Percentiles rank a stretch among this genome's conserved stretches.
Conservation (phyloP, 2,329 filamentous ascomycete genomes). For the Fusarium brachygibbosum region DNA sequence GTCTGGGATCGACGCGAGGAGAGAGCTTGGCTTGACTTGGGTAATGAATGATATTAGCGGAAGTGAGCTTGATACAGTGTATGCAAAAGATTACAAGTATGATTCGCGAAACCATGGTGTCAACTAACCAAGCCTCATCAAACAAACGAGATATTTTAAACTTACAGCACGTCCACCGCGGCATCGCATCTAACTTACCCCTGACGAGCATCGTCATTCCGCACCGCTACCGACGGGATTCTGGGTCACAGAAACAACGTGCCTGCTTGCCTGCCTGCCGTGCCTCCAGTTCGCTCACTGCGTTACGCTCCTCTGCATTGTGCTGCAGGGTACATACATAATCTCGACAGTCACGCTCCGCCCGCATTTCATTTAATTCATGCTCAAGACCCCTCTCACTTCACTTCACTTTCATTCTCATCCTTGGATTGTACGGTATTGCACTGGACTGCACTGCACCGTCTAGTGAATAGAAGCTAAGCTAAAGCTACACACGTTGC, state of each 20-base stretch:
- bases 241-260: slow-evolving; percentile 44
- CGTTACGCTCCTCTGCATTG: slow-evolving; percentile 28
- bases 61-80: slow-evolving; percentile 18
- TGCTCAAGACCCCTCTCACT: slow-evolving; percentile 40
- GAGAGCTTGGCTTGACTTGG: slow-evolving; percentile 25
- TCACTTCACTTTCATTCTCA: slow-evolving; percentile 1
- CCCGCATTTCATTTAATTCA: slow-evolving; percentile 39
- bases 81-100: slow-evolving; percentile 30
- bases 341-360: slow-evolving; percentile 46
- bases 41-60: slow-evolving; percentile 35
- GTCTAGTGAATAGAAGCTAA: slow-evolving; percentile 38
- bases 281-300: slow-evolving; percentile 28
- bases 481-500: slow-evolving; percentile 28
- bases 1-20: slow-evolving; percentile 45
- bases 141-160: slow-evolving; percentile 31
- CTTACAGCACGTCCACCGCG: background rate
- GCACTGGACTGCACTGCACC: slow-evolving; percentile 9
- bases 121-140: slow-evolving; percentile 18
- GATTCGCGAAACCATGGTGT: slow-evolving; percentile 42
- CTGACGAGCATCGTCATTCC: slow-evolving; percentile 49
- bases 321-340: slow-evolving; percentile 45
- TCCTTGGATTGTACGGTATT: slow-evolving; percentile 26
- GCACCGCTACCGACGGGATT: slow-evolving; percentile 41
- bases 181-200: slow-evolving; percentile 23
- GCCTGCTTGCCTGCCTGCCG: slow-evolving; percentile 23